Base-by-base conservation (phyloP, 441 rosid genomes). In the Populus hybrid region DNA sequence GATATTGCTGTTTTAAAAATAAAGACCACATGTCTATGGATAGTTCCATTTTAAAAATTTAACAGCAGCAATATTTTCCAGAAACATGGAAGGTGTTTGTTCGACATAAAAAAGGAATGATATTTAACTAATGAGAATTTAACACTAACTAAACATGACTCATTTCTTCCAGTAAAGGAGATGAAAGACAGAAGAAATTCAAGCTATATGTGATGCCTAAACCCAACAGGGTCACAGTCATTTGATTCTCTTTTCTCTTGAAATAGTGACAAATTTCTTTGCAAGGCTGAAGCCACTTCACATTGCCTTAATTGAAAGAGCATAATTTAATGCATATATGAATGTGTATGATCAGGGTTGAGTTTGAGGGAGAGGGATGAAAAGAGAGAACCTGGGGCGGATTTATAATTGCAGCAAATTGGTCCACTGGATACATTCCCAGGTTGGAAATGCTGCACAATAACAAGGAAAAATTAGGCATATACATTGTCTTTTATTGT, bases 351-450 rank as follows among this genome's bases (percentile, higher is more conserved):
- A 1, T 3, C 18, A 30, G 7, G 19, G 7, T 30, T 14, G 28
- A 21, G 61, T 6, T 19, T 7, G 32, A 30, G 32, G 32, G 70
- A 36, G 80, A 71, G 78, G 57, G 69, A 72, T 78, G 69, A 77
- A 78, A 79, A 70, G 80, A 71, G 75, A 59, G 79, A 82, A 95
- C 99, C 98, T 92, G 95, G 8, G 98, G 98, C 5, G 98, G 98
- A 85, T 96, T 96, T 84, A 94, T 94, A 67, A 96, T 96, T 78
- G 98, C 99, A 73, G 91, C 85, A 82, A 96, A 94, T 24, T 87
- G 85, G 84, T 94, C 97, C 71, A 96, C 94, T 11, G 98, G 99
- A 89, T 88, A 96, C 98, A 96, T 94, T 85, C 99, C 99, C 24
- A 96, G 90, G 85, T 96, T 96, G 74, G 99, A 96, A 88, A 96